Percentiles rank a stretch among this genome's conserved stretches.
Conservation (phyloP, 2,329 filamentous ascomycete genomes). For the Dothistroma pini region DNA sequence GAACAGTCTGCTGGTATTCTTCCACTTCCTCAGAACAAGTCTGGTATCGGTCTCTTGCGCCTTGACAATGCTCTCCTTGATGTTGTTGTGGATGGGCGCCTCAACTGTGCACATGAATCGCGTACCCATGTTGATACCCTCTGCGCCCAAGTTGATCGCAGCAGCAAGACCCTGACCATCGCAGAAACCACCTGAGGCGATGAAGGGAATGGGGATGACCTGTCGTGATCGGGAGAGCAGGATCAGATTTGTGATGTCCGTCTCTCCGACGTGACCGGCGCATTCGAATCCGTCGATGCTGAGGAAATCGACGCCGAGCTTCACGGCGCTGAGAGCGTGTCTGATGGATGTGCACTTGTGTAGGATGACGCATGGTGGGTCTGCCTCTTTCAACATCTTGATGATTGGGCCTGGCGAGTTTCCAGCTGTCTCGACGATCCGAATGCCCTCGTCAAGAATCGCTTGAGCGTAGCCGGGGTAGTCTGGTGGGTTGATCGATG, state of each 20-base stretch:
- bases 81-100: constrained; percentile 84
- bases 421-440: constrained; percentile 87
- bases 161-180: constrained; percentile 92
- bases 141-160: constrained; percentile 82
- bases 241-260: constrained; percentile 86
- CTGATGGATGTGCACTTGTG: constrained; percentile 98
- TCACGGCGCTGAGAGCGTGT: constrained; percentile 85
- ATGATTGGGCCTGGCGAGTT: constrained; percentile 91
- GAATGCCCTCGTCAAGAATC: constrained; percentile 87
- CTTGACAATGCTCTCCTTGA: constrained; percentile 88
- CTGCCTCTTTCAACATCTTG: constrained; percentile 75
- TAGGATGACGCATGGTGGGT: constrained; percentile 64
- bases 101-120: constrained; percentile 96
- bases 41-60: constrained; percentile 89
- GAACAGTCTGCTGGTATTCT: constrained; percentile 84
- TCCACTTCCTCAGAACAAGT: constrained; percentile 84
- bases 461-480: constrained; percentile 89
- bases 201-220: constrained; percentile 80
- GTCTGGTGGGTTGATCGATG: constrained; percentile 83
- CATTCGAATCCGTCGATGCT: constrained; percentile 98
- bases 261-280: constrained; percentile 83
- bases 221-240: constrained; percentile 82
- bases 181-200: constrained; percentile 92
- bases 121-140: constrained; percentile 92
- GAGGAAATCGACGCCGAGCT: constrained; percentile 93